Conservation (phyloP, 306 rosid genomes). For the Medicago arabica region DNA sequence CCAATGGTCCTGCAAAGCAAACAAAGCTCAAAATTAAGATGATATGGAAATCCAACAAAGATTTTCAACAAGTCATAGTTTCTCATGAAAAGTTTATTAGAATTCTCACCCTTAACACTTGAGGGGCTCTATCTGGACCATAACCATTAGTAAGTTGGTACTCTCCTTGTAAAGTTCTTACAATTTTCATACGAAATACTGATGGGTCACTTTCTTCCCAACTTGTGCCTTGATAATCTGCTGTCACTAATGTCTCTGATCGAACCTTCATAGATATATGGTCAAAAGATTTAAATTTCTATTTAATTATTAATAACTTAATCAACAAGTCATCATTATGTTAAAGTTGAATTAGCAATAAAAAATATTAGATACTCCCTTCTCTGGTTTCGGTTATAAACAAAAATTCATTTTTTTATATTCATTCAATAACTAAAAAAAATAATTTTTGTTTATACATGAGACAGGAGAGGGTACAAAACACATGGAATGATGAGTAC, state of each 20-base stretch:
- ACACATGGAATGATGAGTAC: too few relatives aligned
- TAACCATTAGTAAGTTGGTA: conserved; percentile 60
- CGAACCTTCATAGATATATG: conserved; percentile 43
- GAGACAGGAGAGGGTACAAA: neutral
- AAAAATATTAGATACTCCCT: too few relatives aligned
- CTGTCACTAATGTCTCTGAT: conserved; percentile 49
- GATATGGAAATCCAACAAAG: neutral
- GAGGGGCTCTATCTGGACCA: conserved; percentile 58
- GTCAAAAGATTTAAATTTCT: neutral
- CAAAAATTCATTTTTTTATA: too few relatives aligned
- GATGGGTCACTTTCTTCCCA: conserved; percentile 69
- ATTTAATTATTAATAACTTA: neutral
- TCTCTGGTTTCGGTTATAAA: too few relatives aligned
- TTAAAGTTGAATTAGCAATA: neutral
- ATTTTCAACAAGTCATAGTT: neutral
- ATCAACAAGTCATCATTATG: neutral
- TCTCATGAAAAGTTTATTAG: neutral
- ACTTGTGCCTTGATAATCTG: conserved; percentile 53
- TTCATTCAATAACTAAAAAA: too few relatives aligned
- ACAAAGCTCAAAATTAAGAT: neutral
- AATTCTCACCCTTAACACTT: conserved; percentile 50
- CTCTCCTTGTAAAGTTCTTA: conserved; percentile 45
- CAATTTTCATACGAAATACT: conserved; percentile 43
- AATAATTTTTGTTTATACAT: too few relatives aligned
- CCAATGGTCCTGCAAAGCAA: conserved; percentile 55